Evolutionary conservation across 805 yeast species (phyloP), one percentile per base, ranked within the genome.

Genomic region (Starmerella etchellsii): DNA sequence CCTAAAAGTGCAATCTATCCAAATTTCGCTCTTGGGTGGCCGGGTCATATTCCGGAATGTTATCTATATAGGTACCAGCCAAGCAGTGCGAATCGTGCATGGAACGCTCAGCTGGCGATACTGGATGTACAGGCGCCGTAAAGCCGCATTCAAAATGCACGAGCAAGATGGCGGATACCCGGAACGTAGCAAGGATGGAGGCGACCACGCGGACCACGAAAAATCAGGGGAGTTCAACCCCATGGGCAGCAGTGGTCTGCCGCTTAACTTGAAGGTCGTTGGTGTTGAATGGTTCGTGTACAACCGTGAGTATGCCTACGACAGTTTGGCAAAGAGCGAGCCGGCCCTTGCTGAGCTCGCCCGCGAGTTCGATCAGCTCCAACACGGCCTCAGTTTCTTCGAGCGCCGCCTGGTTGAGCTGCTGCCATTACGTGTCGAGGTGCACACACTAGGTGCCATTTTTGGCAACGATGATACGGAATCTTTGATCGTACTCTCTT

Each of bases 21-120:
- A 84, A 54, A 49, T 91, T 3, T 79, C 95, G 1, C 68, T 81
- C 7, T 63, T 91, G 1, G 94, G 85, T 3, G 97, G 97, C 1
- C 69, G 94, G 23, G 41, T 88, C 8, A 74, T 81, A 54, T 74
- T 85, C 54, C 80, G 78, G 49, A 83, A 85, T 57, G 55, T 87
- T 16, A 72, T 81, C 3, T 66, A 82, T 11, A 72, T 81, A 5
- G 80, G 84, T n/a, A 67, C 74, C 36, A 79, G 87, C 60, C 74
- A 75, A 46, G 75, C 94, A 2, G 54, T 83, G 1, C 71, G 83
- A 9, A 67, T 81, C 1, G 68, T 81, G 22, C 76, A 78, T 45
- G 80, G 88, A 1, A 73, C 74, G 51, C 55, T 88, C 22, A 81
- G 94, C 0, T 91, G 97, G 97, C 61, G 93, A 45, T 88, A 84